Base-by-base conservation (phyloP, 352 stramenopile genomes). In the Globisporangium uncinulatum region DNA sequence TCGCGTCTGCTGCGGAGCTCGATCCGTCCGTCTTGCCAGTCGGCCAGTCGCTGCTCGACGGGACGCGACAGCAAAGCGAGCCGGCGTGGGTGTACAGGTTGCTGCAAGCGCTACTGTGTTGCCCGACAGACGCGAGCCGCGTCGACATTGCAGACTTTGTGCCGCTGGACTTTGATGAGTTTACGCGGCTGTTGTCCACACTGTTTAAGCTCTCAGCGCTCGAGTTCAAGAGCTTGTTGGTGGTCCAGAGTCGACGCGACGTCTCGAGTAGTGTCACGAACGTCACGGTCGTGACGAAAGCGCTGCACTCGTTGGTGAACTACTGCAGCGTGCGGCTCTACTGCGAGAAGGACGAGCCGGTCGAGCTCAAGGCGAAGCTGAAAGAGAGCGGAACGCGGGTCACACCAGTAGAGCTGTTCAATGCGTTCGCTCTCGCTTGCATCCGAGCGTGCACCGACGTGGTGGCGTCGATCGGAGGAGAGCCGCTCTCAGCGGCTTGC, bases 241-340 rank as follows among this genome's bases (percentile, higher is more conserved):
- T 20, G 45, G 3, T 15, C 15, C 58, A 47, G 15, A 41, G 13
- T 8, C 20, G 19, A n/a, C 29, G 32, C 20, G 29, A 5, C 8
- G 7, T 6, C 8, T 37, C 24, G 24, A 29, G 15, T 6, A 20
- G 41, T 13, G 49, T 46, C 54, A 47, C 19, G n/a, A 29, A 49
- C 51, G 13, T 53, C 13, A 73, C 71, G 17, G 61, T 67, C 17
- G 58, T 83, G 7, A 73, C 59, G 13, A 77, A 83, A 55, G 57
- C 69, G 17, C 42, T 83, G 9, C 73, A 80, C 42, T 73, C 55
- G 10, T 43, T 80, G 34, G 65, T 80, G 67, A 83, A 83, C 39
- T 74, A 76, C 61, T 79, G 62, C 43, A 71, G 67, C 49, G 59
- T 73, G 5, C 62, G 69, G 32, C 56, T 83, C 34, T 73, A 79